A percentile compares a stretch with the other conserved stretches of the same genome.
phyloP scores from a whole-genome alignment of 2,329 filamentous ascomycete genomes.

The Phaeosphaeria sp. region DNA sequence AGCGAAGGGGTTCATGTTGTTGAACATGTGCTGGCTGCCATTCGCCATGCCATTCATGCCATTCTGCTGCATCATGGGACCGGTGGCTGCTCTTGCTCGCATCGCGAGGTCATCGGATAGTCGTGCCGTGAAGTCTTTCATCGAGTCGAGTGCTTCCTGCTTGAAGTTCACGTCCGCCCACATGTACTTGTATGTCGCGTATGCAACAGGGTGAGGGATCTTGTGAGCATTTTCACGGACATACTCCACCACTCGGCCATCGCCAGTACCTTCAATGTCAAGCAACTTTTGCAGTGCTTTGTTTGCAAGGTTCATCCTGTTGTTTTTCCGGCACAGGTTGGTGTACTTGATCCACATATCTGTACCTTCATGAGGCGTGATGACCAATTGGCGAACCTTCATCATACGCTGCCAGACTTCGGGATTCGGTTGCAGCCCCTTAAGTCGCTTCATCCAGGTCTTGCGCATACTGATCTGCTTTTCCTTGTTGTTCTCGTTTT shows the following conservation, averaged over 20 bases:
- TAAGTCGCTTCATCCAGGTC: conserved; percentile 94
- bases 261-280: conserved; percentile 44
- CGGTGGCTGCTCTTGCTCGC: conserved; percentile 41
- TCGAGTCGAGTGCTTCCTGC: conserved; percentile 58
- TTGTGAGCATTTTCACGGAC: conserved; percentile 48
- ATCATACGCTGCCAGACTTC: conserved; percentile 99
- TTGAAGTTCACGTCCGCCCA: conserved; percentile 72
- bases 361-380: conserved; percentile 90
- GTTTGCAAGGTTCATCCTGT: conserved; percentile 91
- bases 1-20: conserved; percentile 46
- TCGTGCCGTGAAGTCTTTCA: conserved; percentile 67
- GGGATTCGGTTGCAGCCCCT: conserved; percentile 94
- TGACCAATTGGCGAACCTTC: conserved; percentile 89
- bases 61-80: conserved; percentile 43
- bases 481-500: conserved; percentile 77
- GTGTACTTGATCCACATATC: conserved; percentile 99
- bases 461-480: conserved; percentile 90
- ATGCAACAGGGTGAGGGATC: conserved; percentile 81
- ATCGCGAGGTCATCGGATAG: conserved; percentile 66
- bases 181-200: conserved; percentile 96
- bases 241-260: conserved; percentile 41
- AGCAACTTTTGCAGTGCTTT: conserved; percentile 94
- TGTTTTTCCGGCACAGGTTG: conserved; percentile 96
- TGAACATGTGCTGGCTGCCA: conserved; percentile 43
- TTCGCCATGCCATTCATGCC: conserved; percentile 54